Base-by-base conservation (phyloP, 139 green algal genomes). In the Chlorella sp. region DNA sequence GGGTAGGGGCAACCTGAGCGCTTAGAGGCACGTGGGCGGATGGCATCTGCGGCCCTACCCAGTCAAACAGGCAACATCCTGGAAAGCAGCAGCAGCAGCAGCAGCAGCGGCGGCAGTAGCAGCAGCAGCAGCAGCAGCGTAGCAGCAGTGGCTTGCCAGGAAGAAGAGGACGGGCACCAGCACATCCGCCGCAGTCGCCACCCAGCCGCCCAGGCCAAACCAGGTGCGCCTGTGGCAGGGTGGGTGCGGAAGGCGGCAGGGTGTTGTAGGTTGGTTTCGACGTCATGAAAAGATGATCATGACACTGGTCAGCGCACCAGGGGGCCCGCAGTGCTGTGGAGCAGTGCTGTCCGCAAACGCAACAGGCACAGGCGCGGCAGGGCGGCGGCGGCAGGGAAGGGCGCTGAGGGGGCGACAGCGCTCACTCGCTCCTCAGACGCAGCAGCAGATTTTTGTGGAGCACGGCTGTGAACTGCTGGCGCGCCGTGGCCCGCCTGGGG, bases 371-470 rank as follows among this genome's bases (percentile, higher is more conserved):
- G n/a, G 67, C 4, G 34, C 30, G 34, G 34, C 67, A 8, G 34
- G 34, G 7, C 11, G 5, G n/a, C 8, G 2, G 51, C 11, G 11
- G 51, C 51, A 16, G 51, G 51, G 51, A 60, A 60, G 51, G 51
- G 51, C 51, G 51, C 51, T 60, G 51, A 60, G 51, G 2, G 51
- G 51, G 51, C 51, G 51, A 16, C 46, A 30, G 32, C 1, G 75
- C 64, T 38, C 81, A 86, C 34, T 86, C 70, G 74, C 90, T 75
- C 34, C 90, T 80, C 0, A 87, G 89, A 36, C 90, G 84, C 19
- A 95, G 76, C 16, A 93, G 88, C n/a, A 88, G 81, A 76, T 95
- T 95, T 72, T 95, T 95, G 28, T 78, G 73, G 44, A 93, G 73
- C 19, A 94, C 83, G 28, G 92, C 90, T 14, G 19, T n/a, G 72